Conservation (phyloP, 345 rosid species). For the Raphanus sativus region DNA sequence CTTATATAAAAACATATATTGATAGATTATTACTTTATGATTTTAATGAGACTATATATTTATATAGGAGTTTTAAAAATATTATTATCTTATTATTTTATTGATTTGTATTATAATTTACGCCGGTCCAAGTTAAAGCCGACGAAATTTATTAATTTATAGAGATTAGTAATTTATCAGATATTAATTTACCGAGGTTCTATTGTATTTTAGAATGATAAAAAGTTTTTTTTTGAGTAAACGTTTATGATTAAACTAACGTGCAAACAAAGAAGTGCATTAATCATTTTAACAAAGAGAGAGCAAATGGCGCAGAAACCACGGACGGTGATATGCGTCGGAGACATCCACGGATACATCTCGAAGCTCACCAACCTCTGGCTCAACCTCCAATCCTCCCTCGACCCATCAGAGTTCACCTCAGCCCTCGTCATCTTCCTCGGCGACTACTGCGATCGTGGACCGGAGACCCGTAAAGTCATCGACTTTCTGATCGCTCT, state of each 20-base stretch:
- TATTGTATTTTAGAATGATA: too few relatives aligned
- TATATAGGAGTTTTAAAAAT: too few relatives aligned
- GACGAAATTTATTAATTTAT: too few relatives aligned
- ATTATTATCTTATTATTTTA: too few relatives aligned
- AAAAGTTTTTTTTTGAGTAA: too few relatives aligned
- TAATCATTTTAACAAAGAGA: neutral
- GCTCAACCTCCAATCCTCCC: neutral
- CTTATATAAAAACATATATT: too few relatives aligned
- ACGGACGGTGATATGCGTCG: neutral
- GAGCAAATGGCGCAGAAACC: neutral
- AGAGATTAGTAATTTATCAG: too few relatives aligned
- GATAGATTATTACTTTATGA: too few relatives aligned
- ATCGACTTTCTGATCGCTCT: neutral
- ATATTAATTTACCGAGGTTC: too few relatives aligned
- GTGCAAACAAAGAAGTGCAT: neutral
- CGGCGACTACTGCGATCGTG: neutral
- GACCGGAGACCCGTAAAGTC: neutral
- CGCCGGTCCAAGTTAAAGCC: too few relatives aligned
- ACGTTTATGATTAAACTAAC: neutral
- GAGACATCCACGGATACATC: neutral
- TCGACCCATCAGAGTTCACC: neutral
- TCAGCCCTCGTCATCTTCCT: neutral
- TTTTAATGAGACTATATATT: too few relatives aligned
- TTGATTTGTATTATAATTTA: too few relatives aligned
- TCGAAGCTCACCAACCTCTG: neutral